Conservation (phyloP, 208 protist genomes). For the Leishmania lainsoni region DNA sequence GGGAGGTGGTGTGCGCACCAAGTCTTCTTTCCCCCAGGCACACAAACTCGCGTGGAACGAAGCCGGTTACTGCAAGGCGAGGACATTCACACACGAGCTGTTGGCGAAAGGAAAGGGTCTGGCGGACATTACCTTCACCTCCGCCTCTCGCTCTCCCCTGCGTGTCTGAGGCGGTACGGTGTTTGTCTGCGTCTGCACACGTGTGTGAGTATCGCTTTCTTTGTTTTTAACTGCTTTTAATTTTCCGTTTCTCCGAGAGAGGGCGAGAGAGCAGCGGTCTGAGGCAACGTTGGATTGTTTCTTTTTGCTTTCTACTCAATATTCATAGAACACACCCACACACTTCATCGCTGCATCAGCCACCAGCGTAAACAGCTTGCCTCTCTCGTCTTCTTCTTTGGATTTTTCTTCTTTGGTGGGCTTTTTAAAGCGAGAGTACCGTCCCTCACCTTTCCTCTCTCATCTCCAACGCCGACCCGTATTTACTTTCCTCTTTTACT, state of each 20-base stretch:
- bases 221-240: background rate
- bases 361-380: background rate
- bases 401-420: slow-evolving; percentile 6
- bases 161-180: background rate
- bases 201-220: background rate
- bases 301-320: background rate
- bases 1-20: background rate
- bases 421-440: background rate
- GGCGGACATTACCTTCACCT: background rate
- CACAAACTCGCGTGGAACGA: background rate
- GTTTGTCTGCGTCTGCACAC: background rate
- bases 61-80: background rate
- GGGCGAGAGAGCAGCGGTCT: background rate
- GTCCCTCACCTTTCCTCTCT: background rate
- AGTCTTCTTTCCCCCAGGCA: background rate
- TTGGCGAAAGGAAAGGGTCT: background rate
- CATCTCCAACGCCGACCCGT: background rate
- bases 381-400: slow-evolving; percentile 1
- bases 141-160: background rate
- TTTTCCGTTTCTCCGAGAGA: background rate
- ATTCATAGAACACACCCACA: slow-evolving; percentile 1
- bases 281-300: background rate
- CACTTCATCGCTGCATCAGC: background rate
- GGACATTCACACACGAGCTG: background rate
- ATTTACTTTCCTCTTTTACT: background rate